Evolutionary conservation across 176 grass and related monocot genomes (phyloP).

Genomic region (Rhipidocladum racemiflorum): DNA sequence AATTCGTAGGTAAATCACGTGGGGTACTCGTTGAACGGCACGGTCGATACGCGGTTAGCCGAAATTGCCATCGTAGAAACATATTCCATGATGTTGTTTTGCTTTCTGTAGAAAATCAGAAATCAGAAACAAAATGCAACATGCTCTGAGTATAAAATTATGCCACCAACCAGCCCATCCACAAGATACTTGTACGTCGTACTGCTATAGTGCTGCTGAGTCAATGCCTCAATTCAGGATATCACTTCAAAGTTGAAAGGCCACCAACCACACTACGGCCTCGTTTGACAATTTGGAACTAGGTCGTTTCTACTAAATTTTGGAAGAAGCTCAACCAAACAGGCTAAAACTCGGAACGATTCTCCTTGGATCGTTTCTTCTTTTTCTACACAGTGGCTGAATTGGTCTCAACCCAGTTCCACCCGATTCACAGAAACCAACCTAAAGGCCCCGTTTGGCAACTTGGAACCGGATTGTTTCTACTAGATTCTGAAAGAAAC

Average conservation of each 20-base stretch:
- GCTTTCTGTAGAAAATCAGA: background rate
- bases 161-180: slow-evolving; percentile 15
- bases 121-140: background rate
- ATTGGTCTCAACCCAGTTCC: too few species aligned
- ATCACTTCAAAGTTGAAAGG: background rate
- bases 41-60: background rate
- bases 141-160: background rate
- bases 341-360: too few species aligned
- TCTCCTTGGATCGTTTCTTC: too few species aligned
- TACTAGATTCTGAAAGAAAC: too few species aligned
- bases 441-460: too few species aligned
- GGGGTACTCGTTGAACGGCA: background rate
- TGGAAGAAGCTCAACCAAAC: too few species aligned
- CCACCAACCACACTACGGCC: slow-evolving; percentile 31
- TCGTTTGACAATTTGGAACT: too few species aligned
- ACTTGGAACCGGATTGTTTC: too few species aligned
- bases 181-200: background rate
- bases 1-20: background rate
- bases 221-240: background rate
- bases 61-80: background rate
- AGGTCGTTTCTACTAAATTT: too few species aligned
- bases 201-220: background rate
- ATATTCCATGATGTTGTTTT: background rate
- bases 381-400: too few species aligned
- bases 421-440: too few species aligned